A percentile compares a stretch with the other conserved stretches of the same genome.
Conservation (phyloP, 352 stramenopile species). For the Phytopythium cucurbitacearum region DNA sequence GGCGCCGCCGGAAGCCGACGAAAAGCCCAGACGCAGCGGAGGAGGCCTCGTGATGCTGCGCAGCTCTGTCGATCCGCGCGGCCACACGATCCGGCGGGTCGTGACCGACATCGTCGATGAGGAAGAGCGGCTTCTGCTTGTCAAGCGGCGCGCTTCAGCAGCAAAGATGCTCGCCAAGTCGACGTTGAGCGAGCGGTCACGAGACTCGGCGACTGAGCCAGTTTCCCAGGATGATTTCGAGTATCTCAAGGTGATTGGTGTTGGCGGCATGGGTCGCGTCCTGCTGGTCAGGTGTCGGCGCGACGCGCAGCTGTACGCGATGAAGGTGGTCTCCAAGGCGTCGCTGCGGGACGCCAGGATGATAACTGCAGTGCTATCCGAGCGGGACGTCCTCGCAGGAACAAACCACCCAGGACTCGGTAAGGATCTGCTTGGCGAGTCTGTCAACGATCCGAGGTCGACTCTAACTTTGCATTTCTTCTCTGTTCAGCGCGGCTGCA, state of each 20-base stretch:
- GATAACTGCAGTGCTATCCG: constrained; percentile 57
- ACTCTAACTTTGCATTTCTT: neutral
- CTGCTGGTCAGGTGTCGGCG: constrained; percentile 59
- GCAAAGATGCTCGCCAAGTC: constrained; percentile 84
- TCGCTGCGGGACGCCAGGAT: constrained; percentile 47
- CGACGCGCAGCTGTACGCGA: constrained; percentile 63
- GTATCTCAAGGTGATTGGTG: constrained; percentile 85
- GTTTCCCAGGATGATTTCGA: constrained; percentile 73
- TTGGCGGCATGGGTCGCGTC: constrained; percentile 85
- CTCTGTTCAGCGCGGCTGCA: constrained; percentile 57
- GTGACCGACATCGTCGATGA: constrained; percentile 41
- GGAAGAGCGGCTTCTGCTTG: constrained; percentile 50
- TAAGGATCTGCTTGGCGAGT: constrained; percentile 5
- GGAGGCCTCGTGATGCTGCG: constrained; percentile 47
- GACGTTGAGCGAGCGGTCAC: neutral
- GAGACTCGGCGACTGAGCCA: constrained; percentile 1
- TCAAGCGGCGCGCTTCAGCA: constrained; percentile 41
- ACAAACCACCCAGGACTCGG: constrained; percentile 63
- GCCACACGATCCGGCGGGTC: constrained; percentile 47
- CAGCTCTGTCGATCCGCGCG: constrained; percentile 44
- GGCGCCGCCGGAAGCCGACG: constrained; percentile 14
- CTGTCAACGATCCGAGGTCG: neutral
- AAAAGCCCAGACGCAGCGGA: neutral
- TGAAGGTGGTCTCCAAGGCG: constrained; percentile 73
- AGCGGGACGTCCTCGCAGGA: constrained; percentile 71